A percentile compares a stretch with the other conserved stretches of the same genome.
Conservation (phyloP, 306 rosid genomes). For the Alnus rubra region DNA sequence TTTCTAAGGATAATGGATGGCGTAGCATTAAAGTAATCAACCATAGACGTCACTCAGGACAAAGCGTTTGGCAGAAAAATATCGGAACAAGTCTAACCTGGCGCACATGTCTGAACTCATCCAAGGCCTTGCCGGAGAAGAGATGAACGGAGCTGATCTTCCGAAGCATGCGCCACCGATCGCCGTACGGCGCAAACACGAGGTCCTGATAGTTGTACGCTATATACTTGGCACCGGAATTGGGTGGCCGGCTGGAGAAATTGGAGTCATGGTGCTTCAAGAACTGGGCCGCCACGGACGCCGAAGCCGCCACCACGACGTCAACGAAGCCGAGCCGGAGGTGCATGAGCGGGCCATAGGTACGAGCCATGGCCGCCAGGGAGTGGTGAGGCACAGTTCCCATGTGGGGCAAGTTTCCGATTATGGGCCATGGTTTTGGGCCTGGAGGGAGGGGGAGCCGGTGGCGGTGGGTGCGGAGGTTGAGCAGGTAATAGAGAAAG, state of each 20-base stretch:
- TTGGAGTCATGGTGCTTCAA: conserved; percentile 67
- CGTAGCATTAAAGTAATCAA: too few species aligned
- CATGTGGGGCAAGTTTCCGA: conserved; percentile 79
- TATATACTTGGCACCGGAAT: conserved; percentile 65
- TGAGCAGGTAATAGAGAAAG: conserved; percentile 29
- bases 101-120: conserved; percentile 61
- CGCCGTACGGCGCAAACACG: conserved; percentile 81
- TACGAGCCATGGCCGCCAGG: conserved; percentile 51
- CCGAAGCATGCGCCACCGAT: conserved; percentile 72
- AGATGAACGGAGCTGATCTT: conserved; percentile 77
- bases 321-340: conserved; percentile 67
- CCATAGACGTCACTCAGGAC: too few species aligned
- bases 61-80: too few species aligned
- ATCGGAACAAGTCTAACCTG: conserved; percentile 41
- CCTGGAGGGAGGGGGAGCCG: conserved; percentile 64
- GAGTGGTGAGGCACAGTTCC: conserved; percentile 79
- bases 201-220: conserved; percentile 79
- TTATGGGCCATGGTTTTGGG: conserved; percentile 77
- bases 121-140: conserved; percentile 79
- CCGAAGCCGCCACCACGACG: conserved; percentile 75
- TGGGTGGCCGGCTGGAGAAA: conserved; percentile 81
- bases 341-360: conserved; percentile 71
- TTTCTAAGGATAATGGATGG: too few species aligned
- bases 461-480: background rate
- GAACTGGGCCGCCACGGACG: conserved; percentile 66